Conservation (phyloP, 108 stramenopile species). For the Stephanodiscus triporus region DNA sequence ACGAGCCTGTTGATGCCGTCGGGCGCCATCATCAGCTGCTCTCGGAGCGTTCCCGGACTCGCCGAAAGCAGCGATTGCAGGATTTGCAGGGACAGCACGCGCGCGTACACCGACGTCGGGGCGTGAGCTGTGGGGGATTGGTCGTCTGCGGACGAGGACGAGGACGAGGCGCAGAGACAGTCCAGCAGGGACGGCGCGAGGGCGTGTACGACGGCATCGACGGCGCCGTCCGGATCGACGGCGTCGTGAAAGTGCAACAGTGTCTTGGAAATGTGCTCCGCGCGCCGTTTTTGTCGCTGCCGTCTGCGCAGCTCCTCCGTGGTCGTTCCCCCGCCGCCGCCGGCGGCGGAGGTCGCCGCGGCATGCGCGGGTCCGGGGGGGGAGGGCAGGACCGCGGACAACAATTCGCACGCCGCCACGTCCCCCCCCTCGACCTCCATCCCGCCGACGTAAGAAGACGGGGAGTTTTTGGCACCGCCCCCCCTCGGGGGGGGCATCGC, state of each 20-base stretch:
- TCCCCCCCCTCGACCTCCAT: slow-evolving; percentile 53
- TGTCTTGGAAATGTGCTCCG: slow-evolving; percentile 38
- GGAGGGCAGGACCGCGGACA: slow-evolving; percentile 25
- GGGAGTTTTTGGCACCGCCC: not conserved
- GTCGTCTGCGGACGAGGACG: not conserved
- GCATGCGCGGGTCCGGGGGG: not conserved
- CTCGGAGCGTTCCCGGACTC: slow-evolving; percentile 46
- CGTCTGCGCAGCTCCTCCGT: slow-evolving; percentile 25
- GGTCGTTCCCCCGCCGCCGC: slow-evolving; percentile 3
- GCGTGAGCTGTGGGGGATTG: slow-evolving; percentile 2
- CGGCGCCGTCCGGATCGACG: slow-evolving; percentile 1
- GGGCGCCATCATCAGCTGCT: slow-evolving; percentile 74
- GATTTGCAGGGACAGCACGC: slow-evolving; percentile 67
- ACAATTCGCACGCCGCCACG: slow-evolving; percentile 37
- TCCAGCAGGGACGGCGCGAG: slow-evolving; percentile 56
- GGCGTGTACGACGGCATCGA: slow-evolving; percentile 12
- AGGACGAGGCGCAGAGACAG: slow-evolving; percentile 41
- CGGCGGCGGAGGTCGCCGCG: not conserved
- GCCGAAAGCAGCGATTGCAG: slow-evolving; percentile 44
- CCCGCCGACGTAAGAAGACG: slow-evolving; percentile 11
- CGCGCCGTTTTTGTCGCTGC: slow-evolving; percentile 30
- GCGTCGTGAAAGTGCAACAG: slow-evolving; percentile 40
- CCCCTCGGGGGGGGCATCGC: slow-evolving; percentile 8
- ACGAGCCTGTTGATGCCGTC: slow-evolving; percentile 79
- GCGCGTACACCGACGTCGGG: slow-evolving; percentile 50